Conservation (phyloP, 371 early-diverging fungal genomes). For the Apophysomyces sp. region DNA sequence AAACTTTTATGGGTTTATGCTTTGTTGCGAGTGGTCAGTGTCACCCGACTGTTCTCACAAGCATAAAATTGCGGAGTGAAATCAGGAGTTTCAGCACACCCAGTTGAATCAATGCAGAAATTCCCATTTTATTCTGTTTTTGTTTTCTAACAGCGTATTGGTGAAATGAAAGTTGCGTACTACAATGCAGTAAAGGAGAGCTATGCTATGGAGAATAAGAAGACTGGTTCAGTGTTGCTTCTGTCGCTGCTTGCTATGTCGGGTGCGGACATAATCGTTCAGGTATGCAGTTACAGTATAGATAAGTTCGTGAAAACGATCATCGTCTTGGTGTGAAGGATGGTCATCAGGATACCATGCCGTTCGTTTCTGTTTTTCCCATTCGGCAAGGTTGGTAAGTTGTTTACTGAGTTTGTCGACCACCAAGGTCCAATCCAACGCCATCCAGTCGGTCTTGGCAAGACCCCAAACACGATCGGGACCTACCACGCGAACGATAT, state of each 20-base stretch:
- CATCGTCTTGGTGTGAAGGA: conserved; percentile 16
- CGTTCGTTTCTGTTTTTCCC: conserved; percentile 35
- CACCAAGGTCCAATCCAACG: conserved; percentile 24
- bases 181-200: neutral
- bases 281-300: conserved; percentile 20
- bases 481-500: conserved; percentile 18
- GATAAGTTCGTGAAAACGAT: conserved; percentile 27
- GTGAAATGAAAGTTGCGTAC: neutral
- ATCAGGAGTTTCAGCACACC: too few relatives aligned
- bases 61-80: too few relatives aligned
- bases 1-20: too few relatives aligned
- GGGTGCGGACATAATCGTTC: conserved; percentile 18
- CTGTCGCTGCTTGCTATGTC: neutral
- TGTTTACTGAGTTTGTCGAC: conserved; percentile 20
- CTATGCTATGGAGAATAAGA: neutral
- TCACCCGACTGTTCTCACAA: too few relatives aligned
- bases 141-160: neutral
- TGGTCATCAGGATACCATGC: conserved; percentile 23
- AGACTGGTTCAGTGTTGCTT: neutral
- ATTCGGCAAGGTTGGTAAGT: conserved; percentile 33
- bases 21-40: too few relatives aligned
- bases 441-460: conserved; percentile 5
- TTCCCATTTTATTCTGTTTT: neutral
- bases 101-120: neutral
- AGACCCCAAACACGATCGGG: conserved; percentile 22